Conservation (phyloP, 768 basidiomycete species). For the Lyophyllum semitale region DNA sequence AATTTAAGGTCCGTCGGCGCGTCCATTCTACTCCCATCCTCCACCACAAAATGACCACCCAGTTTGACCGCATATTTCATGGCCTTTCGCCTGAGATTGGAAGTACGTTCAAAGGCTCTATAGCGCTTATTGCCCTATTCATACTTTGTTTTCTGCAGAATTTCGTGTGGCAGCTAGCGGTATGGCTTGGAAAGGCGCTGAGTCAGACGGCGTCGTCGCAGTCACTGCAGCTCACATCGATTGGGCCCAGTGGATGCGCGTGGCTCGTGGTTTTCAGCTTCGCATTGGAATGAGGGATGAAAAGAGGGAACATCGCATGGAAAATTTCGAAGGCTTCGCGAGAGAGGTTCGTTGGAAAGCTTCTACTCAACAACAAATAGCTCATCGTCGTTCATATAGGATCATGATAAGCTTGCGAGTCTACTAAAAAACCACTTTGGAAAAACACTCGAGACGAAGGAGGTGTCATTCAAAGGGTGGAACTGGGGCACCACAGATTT, state of each 20-base stretch:
- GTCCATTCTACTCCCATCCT: conserved; percentile 23
- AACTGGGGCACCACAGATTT: conserved; percentile 98
- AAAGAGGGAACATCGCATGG: conserved; percentile 66
- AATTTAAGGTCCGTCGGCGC: conserved; percentile 48
- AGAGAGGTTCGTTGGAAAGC: conserved; percentile 66
- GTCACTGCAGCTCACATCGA: conserved; percentile 76
- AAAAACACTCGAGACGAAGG: conserved; percentile 81
- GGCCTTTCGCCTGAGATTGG: conserved; percentile 72
- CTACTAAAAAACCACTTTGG: conserved; percentile 88
- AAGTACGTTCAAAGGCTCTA: conserved; percentile 57
- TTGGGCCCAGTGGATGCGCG: conserved; percentile 89
- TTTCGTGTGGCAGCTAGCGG: conserved; percentile 88
- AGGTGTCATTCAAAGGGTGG: conserved; percentile 92
- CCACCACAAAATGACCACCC: conserved; percentile 58
- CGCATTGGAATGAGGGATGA: conserved; percentile 60
- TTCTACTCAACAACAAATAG: background rate
- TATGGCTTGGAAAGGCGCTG: conserved; percentile 91
- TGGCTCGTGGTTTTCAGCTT: conserved; percentile 91
- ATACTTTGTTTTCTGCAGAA: conserved; percentile 48
- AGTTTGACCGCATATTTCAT: conserved; percentile 86
- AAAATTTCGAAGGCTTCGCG: conserved; percentile 92
- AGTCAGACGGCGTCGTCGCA: conserved; percentile 61
- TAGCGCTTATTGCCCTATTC: conserved; percentile 7
- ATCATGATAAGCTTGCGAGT: conserved; percentile 83
- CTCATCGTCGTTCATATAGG: conserved; percentile 46